A percentile compares a stretch with the other conserved stretches of the same genome.
Conservation (phyloP, 139 green algal genomes). For the Edaphochlamys debaryana region DNA sequence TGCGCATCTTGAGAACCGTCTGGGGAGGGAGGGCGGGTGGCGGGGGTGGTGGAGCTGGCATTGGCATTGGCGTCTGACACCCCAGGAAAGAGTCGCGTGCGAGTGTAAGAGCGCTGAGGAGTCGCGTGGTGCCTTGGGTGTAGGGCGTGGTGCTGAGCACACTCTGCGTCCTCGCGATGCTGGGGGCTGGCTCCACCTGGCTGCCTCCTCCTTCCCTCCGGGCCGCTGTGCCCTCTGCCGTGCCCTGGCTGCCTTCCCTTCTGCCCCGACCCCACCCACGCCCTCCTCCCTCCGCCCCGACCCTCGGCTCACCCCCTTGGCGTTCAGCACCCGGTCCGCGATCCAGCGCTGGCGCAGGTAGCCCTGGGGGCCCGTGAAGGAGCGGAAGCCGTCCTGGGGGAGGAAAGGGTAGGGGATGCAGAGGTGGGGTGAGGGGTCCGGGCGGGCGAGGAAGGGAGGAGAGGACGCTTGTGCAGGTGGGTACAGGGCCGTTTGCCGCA, state of each 20-base stretch:
- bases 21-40: not conserved
- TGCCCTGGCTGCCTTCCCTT: not conserved
- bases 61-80: not conserved
- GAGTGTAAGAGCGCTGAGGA: no score
- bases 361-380: conserved; percentile 63
- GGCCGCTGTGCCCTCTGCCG: no score
- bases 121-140: no score
- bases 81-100: not conserved
- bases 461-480: no score
- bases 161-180: no score
- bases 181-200: no score
- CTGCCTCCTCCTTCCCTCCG: no score
- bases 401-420: not conserved
- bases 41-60: not conserved
- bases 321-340: conserved; percentile 37
- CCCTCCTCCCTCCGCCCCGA: no score
- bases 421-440: no score
- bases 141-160: no score
- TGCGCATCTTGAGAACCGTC: conserved; percentile 57
- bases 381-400: conserved; percentile 62
- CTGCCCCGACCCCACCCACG: not conserved
- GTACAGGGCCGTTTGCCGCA: no score
- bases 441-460: no score
- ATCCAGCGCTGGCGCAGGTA: conserved; percentile 62
- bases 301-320: conserved; percentile 14